Evolutionary conservation across 2,329 filamentous ascomycete genomes (phyloP).

Genomic region (Colletotrichum karsti): DNA sequence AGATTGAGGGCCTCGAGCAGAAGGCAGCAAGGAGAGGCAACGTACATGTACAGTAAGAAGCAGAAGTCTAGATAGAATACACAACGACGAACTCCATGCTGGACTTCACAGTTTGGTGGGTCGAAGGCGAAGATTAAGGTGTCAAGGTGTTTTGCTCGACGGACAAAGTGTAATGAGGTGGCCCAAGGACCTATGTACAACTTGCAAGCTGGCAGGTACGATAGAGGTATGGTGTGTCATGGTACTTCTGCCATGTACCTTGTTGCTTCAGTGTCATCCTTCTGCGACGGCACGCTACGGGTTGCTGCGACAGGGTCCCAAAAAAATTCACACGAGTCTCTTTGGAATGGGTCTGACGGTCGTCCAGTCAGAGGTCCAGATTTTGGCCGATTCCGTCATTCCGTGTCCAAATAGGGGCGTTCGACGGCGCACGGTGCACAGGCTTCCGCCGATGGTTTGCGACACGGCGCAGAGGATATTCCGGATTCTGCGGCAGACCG

Average conservation of each 20-base stretch:
- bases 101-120: conserved; percentile 11
- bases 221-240: not conserved
- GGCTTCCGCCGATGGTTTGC: not conserved
- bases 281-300: not conserved
- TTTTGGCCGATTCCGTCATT: conserved; percentile 26
- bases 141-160: conserved; percentile 13
- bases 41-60: conserved; percentile 28
- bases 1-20: not conserved
- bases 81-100: conserved; percentile 23
- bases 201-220: conserved; percentile 31
- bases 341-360: conserved; percentile 1
- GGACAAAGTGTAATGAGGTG: conserved; percentile 20
- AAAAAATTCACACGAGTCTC: conserved; percentile 16
- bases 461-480: conserved; percentile 7
- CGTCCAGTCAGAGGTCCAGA: conserved; percentile 11
- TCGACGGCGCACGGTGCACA: not conserved
- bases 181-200: not conserved
- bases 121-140: conserved; percentile 11
- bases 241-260: conserved; percentile 12
- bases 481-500: not conserved
- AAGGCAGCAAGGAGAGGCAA: not conserved
- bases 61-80: conserved; percentile 24
- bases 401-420: conserved; percentile 20
- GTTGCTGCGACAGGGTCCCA: not conserved
- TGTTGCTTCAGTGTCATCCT: not conserved